Evolutionary conservation across 345 rosid genomes (phyloP).

Genomic region (Raphanus sativus): DNA sequence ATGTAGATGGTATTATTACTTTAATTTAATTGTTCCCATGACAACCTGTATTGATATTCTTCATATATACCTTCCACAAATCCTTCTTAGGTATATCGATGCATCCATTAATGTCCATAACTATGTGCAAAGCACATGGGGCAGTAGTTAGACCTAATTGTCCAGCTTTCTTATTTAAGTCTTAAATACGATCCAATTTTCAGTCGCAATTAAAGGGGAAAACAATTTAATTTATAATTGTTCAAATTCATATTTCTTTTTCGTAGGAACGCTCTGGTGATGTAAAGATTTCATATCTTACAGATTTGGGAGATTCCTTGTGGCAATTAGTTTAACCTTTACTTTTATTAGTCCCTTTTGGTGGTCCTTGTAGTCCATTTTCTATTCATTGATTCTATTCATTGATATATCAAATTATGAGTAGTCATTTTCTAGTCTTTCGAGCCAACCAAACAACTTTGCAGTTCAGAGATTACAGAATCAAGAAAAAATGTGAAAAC

Average conservation of each 20-base stretch:
- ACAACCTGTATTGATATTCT: not conserved
- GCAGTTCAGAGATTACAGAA: not conserved
- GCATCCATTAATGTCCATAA: slow-evolving; percentile 10
- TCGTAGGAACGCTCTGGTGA: slow-evolving; percentile 1
- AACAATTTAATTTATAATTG: not conserved
- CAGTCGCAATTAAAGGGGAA: not conserved
- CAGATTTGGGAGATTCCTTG: slow-evolving; percentile 5
- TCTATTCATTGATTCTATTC: not conserved
- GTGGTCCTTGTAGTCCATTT: not conserved
- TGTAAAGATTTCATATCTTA: not conserved
- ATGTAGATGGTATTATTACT: not conserved
- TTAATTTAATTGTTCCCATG: not conserved
- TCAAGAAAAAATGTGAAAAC: not conserved
- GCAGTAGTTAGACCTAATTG: slow-evolving; percentile 6
- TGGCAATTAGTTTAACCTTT: not conserved
- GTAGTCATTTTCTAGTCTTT: not conserved
- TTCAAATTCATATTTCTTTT: not conserved
- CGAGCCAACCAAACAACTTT: not conserved
- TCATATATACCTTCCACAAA: slow-evolving; percentile 11
- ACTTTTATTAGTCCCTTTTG: not conserved
- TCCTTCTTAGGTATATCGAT: slow-evolving; percentile 10
- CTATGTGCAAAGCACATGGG: slow-evolving; percentile 23
- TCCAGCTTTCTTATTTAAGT: slow-evolving; percentile 21
- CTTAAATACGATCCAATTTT: slow-evolving; percentile 16
- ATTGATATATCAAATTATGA: not conserved